Percentiles rank a stretch among this genome's conserved stretches.
Evolutionary conservation across 2,329 filamentous ascomycete species (phyloP).

Genomic region (Aspergillus unguis): DNA sequence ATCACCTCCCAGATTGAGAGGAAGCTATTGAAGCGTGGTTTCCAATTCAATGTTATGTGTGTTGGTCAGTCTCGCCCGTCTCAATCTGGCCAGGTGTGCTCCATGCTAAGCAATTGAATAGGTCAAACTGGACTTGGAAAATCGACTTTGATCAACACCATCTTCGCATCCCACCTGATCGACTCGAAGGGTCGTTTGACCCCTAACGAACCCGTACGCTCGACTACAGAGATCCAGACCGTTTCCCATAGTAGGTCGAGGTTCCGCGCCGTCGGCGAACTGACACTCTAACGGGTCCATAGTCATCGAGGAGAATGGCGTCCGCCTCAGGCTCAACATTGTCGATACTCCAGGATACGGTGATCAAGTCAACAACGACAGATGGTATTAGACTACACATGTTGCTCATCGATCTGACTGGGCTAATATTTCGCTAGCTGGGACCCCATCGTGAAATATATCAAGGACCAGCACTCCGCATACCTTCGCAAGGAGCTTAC

Average conservation of each 20-base stretch:
- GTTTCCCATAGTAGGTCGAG: slow-evolving; percentile 72
- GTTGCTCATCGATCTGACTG: neutral
- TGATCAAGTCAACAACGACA: slow-evolving; percentile 98
- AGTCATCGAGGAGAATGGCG: slow-evolving; percentile 98
- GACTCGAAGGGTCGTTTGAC: slow-evolving; percentile 95
- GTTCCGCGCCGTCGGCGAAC: neutral
- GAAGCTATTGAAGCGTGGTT: slow-evolving; percentile 98
- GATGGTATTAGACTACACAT: slow-evolving; percentile 58
- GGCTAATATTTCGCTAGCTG: slow-evolving; percentile 54
- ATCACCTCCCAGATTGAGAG: slow-evolving; percentile 99
- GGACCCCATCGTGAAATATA: slow-evolving; percentile 99
- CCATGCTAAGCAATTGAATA: slow-evolving; percentile 39
- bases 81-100: neutral
- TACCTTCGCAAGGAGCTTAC: slow-evolving; percentile 99
- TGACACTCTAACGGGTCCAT: slow-evolving; percentile 19
- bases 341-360: slow-evolving; percentile 98
- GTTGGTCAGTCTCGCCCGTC: slow-evolving; percentile 70
- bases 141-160: slow-evolving; percentile 99
- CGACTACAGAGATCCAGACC: slow-evolving; percentile 96
- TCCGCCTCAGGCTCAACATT: slow-evolving; percentile 95
- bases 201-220: slow-evolving; percentile 88
- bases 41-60: slow-evolving; percentile 99
- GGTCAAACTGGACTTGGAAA: slow-evolving; percentile 98
- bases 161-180: slow-evolving; percentile 98
- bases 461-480: slow-evolving; percentile 99